Conservation (phyloP, 2,329 filamentous ascomycete genomes). For the Aspergillus arachidicola region DNA sequence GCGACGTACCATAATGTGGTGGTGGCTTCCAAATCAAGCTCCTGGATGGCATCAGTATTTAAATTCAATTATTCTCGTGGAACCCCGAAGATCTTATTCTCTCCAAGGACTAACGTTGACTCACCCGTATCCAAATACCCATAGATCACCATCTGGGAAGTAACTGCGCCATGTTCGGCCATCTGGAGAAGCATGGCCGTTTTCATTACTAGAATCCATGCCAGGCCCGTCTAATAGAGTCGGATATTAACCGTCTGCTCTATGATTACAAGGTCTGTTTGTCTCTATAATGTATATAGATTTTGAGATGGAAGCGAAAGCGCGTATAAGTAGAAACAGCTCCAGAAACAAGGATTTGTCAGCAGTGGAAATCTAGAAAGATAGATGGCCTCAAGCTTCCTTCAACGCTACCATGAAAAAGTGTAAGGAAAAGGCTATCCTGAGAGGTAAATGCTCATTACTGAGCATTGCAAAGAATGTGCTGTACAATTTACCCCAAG, state of each 20-base stretch:
- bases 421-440: background rate
- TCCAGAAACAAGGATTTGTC: background rate
- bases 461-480: background rate
- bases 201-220: slow-evolving; percentile 17
- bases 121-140: slow-evolving; percentile 97
- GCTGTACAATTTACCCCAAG: background rate
- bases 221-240: background rate
- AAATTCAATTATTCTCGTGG: background rate
- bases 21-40: slow-evolving; percentile 98
- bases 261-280: background rate
- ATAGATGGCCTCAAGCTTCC: background rate
- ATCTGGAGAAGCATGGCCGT: slow-evolving; percentile 27
- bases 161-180: slow-evolving; percentile 47
- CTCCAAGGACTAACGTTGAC: slow-evolving; percentile 27
- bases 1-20: slow-evolving; percentile 78
- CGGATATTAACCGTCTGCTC: background rate
- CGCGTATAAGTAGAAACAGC: too few relatives aligned
- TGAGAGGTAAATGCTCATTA: background rate
- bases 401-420: background rate
- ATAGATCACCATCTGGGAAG: slow-evolving; percentile 69
- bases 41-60: slow-evolving; percentile 12
- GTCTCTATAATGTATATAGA: slow-evolving; percentile 1
- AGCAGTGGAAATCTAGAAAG: background rate
- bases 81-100: background rate
- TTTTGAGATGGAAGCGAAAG: background rate